Evolutionary conservation across 345 rosid genomes (phyloP).

Genomic region (Boechera stricta): DNA sequence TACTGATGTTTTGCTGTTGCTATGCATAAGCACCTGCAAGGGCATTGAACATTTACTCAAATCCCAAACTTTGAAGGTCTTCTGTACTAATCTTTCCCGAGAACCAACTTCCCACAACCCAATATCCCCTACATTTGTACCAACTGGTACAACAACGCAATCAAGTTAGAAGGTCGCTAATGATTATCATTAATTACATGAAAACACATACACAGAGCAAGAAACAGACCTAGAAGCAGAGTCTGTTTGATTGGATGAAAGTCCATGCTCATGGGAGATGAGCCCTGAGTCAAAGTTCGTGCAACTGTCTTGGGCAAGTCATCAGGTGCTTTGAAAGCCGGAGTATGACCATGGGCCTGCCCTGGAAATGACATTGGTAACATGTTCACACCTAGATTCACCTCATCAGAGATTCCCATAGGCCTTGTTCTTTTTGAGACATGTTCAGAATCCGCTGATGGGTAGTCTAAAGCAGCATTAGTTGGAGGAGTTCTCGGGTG

Average conservation of each 20-base stretch:
- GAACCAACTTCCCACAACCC: slow-evolving; percentile 96
- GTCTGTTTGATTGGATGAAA: slow-evolving; percentile 91
- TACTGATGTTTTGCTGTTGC: slow-evolving; percentile 13
- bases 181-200: background rate
- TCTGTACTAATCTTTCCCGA: slow-evolving; percentile 70
- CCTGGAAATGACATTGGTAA: slow-evolving; percentile 83
- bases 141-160: slow-evolving; percentile 63
- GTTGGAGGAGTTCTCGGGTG: slow-evolving; percentile 91
- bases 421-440: slow-evolving; percentile 90
- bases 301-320: slow-evolving; percentile 83
- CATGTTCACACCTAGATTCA: slow-evolving; percentile 77
- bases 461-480: slow-evolving; percentile 81
- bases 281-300: slow-evolving; percentile 81
- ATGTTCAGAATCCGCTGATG: slow-evolving; percentile 90
- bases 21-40: slow-evolving; percentile 56
- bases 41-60: slow-evolving; percentile 73
- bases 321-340: slow-evolving; percentile 72
- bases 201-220: slow-evolving; percentile 21
- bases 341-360: slow-evolving; percentile 67
- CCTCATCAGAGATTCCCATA: slow-evolving; percentile 91
- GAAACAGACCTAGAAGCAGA: slow-evolving; percentile 75
- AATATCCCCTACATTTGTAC: slow-evolving; percentile 93
- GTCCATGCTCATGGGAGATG: slow-evolving; percentile 98
- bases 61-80: slow-evolving; percentile 96
- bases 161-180: slow-evolving; percentile 5